phyloP scores from a whole-genome alignment of 257 asterid genomes.

The Ophiorrhiza pumila region DNA sequence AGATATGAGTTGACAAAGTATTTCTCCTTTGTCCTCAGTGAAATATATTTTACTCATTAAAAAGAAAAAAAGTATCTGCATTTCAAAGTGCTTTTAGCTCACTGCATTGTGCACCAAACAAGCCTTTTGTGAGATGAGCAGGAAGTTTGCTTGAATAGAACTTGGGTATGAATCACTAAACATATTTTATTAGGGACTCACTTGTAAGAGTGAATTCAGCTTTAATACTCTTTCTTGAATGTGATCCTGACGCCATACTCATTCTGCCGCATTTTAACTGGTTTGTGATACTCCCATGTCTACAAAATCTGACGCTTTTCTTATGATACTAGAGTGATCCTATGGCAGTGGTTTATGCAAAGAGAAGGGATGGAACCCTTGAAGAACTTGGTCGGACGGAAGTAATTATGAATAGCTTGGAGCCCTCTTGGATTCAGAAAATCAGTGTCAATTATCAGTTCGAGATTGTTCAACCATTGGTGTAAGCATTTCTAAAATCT shows the following conservation, averaged over 20 bases:
- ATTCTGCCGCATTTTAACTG: too few relatives aligned
- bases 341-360: constrained; percentile 68
- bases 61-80: not conserved
- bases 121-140: not conserved
- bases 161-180: not conserved
- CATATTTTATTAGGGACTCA: too few relatives aligned
- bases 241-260: too few relatives aligned
- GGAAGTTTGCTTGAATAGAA: not conserved
- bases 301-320: not conserved
- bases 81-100: not conserved
- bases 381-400: constrained; percentile 88
- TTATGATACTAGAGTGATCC: constrained; percentile 81
- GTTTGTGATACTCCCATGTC: not conserved
- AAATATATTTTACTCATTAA: not conserved
- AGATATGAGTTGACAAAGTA: too few relatives aligned
- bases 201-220: too few relatives aligned
- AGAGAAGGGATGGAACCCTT: constrained; percentile 64
- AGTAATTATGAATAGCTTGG: constrained; percentile 70
- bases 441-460: constrained; percentile 65
- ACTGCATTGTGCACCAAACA: not conserved
- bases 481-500: constrained; percentile 41
- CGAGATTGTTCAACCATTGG: constrained; percentile 64
- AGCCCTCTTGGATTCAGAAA: constrained; percentile 74
- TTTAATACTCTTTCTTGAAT: too few relatives aligned
- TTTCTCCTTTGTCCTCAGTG: too few relatives aligned